These are phyloP conservation scores for Leccinum imitatum DNA, from an alignment of 768 basidiomycete genomes.

Conservation along the genomic window DNA sequence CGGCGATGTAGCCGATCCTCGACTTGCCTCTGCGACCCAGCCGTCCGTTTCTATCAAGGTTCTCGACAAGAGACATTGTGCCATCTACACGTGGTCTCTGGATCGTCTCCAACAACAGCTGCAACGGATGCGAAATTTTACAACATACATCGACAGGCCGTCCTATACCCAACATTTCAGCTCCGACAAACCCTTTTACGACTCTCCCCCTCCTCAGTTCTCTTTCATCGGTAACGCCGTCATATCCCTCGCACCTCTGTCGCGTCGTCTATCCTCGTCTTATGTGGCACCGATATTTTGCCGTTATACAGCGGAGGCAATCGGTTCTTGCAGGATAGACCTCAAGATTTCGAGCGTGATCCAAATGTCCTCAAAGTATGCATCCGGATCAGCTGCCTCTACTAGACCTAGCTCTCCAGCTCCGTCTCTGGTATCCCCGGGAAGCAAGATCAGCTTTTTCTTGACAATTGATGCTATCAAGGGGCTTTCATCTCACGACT, in stretches of 20 bases:
- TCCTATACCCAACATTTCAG: constrained; percentile 95
- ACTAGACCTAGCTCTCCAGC: constrained; percentile 77
- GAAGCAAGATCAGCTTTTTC: constrained; percentile 82
- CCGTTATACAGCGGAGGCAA: constrained; percentile 91
- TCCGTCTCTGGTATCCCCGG: constrained; percentile 63
- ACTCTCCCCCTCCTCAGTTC: constrained; percentile 81
- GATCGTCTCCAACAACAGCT: constrained; percentile 86
- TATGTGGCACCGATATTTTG: constrained; percentile 89
- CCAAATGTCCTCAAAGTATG: constrained; percentile 53
- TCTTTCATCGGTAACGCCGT: constrained; percentile 91
- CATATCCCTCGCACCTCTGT: constrained; percentile 78
- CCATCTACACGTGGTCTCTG: constrained; percentile 90
- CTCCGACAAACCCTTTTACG: constrained; percentile 90
- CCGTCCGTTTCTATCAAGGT: constrained; percentile 90
- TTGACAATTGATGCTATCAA: constrained; percentile 85
- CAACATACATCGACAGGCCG: constrained; percentile 86
- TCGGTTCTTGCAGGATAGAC: constrained; percentile 89
- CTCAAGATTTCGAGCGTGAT: constrained; percentile 77
- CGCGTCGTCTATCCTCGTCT: constrained; percentile 69
- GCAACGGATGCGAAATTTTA: constrained; percentile 90
- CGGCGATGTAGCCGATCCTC: constrained; percentile 87
- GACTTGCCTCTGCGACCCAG: constrained; percentile 68
- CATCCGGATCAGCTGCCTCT: constrained; percentile 59
- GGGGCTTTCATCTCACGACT: constrained; percentile 89
- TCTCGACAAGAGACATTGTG: constrained; percentile 81